Percentiles rank a stretch among this genome's conserved stretches.
Evolutionary conservation across 306 rosid species (phyloP).

Genomic region (Bauhinia variegata): DNA sequence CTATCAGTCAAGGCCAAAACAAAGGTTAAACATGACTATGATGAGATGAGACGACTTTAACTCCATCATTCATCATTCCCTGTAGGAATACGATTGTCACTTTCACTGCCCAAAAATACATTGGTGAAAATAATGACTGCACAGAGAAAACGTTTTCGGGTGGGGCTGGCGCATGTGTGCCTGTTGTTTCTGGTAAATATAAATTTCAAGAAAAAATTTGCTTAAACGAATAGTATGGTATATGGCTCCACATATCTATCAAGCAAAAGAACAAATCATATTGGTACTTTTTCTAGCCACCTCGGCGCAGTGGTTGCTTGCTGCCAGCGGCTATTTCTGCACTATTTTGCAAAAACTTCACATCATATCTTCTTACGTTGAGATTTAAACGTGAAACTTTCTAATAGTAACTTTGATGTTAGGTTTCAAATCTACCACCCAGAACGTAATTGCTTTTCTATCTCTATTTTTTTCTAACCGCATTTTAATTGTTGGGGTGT

Average conservation of each 20-base stretch:
- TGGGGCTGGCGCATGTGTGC: constrained; percentile 5
- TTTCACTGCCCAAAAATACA: too few relatives aligned
- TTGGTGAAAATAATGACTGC: not conserved
- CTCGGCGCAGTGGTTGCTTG: not conserved
- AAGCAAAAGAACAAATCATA: not conserved
- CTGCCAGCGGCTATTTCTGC: not conserved
- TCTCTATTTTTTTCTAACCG: constrained; percentile 6
- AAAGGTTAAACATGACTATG: not conserved
- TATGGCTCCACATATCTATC: not conserved
- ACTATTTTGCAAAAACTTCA: too few relatives aligned
- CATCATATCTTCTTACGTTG: too few relatives aligned
- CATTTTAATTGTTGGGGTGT: too few relatives aligned
- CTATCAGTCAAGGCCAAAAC: not conserved
- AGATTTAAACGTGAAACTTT: not conserved
- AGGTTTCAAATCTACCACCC: constrained; percentile 17
- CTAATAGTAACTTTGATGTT: constrained; percentile 1
- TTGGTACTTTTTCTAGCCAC: not conserved
- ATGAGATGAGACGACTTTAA: not conserved
- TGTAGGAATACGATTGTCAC: not conserved
- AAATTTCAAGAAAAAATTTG: not conserved
- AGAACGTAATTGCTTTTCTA: constrained; percentile 14
- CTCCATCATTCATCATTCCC: not conserved
- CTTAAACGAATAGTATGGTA: not conserved
- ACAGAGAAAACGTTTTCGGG: not conserved
- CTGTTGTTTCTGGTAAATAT: not conserved